Base-by-base conservation (phyloP, 331 rosid species). In the Arachis monticola region DNA sequence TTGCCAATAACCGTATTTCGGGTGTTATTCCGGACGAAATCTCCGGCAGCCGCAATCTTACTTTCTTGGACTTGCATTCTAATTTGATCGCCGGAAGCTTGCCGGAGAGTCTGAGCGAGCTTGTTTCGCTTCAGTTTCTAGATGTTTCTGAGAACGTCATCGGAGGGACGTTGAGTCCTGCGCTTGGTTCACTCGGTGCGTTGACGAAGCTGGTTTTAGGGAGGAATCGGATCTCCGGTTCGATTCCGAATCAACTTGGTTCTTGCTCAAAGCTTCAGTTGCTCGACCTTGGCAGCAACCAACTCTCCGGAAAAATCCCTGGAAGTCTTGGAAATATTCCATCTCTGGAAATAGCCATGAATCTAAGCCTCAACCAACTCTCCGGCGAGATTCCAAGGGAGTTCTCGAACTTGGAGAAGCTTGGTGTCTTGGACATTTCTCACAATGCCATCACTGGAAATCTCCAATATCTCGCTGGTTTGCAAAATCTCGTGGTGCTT, bases 401-500 rank as follows among this genome's bases (percentile, higher is more conserved):
- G 67, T 87, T 94, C 47, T 72, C 96, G 0, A 75, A 44, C 8
- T 70, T 94, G 67, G 85, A 82, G 65, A 88, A 86, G 85, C 97
- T 94, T 68, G 97, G 97, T 10, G 82, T 87, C 10, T 64, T 94
- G n/a, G 99, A 94, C 73, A 77, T 94, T 32, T 92, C 97, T 1
- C 80, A 90, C 88, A 94, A 94, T 80, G 66, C 68, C 6, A 92
- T 94, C 60, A 32, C 87, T 7, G 99, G 99, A 7, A 87, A 86
- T 79, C 92, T 94, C 2, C 87, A 75, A 0, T 80, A 79, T 53
- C 89, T 94, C 51, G 91, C 87, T 2, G 87, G 53, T 2, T 65
- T 94, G 81, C 96, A 90, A 66, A 94, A 94, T 79, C 96, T 94
- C 60, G 96, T 92, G 42, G 96, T 81, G 56, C 97, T 94, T 72